Evolutionary conservation across 163 green algal species (phyloP).

Genomic region (Chloromonas sp.): DNA sequence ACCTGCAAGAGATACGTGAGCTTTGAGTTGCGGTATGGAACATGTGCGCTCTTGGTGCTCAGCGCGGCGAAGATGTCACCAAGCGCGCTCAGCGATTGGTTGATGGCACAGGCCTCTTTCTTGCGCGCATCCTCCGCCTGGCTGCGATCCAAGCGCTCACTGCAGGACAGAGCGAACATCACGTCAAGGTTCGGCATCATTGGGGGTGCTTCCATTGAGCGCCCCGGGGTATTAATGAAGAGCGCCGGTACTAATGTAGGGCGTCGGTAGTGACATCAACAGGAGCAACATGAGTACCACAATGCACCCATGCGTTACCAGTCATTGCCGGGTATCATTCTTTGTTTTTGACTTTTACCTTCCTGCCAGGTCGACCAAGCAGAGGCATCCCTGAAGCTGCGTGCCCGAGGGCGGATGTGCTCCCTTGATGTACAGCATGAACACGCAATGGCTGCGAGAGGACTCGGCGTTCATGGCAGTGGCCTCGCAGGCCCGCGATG

Average conservation of each 20-base stretch:
- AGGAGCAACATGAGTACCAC: no score
- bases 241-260: no score
- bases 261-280: no score
- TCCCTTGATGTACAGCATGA: constrained; percentile 87
- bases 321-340: background rate
- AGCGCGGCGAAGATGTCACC: constrained; percentile 84
- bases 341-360: constrained; percentile 15
- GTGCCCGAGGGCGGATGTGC: constrained; percentile 56
- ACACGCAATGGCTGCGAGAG: constrained; percentile 75
- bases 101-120: constrained; percentile 89
- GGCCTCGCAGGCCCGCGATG: constrained; percentile 54
- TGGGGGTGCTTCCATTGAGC: background rate
- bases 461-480: constrained; percentile 76
- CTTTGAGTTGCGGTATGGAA: constrained; percentile 77
- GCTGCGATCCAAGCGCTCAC: constrained; percentile 54
- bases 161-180: constrained; percentile 15
- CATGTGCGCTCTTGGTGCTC: constrained; percentile 57
- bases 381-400: constrained; percentile 59
- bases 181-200: background rate
- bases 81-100: constrained; percentile 76
- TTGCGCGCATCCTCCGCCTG: constrained; percentile 60
- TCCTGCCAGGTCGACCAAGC: constrained; percentile 56
- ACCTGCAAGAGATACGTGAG: constrained; percentile 79
- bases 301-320: no score
- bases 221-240: background rate